Evolutionary conservation across 208 protist genomes (phyloP), one percentile per base, ranked within the genome.

Genomic region (Leishmania arabica): DNA sequence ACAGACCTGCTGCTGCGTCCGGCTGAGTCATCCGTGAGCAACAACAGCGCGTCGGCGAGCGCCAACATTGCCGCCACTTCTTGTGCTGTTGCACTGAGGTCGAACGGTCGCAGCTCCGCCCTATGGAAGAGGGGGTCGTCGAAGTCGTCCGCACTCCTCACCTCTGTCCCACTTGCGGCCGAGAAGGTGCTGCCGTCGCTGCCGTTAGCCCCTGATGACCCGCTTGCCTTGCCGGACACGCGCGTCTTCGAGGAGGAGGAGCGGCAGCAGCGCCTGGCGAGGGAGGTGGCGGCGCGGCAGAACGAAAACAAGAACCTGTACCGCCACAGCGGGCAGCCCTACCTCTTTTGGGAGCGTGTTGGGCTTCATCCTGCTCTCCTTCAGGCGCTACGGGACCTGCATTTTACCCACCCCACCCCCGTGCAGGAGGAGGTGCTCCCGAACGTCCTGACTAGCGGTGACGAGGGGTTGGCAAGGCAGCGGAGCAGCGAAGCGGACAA

Each of bases 341-440:
- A 97, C 79, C 53, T 96, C 0, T 95, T 97, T 78, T 98, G 95
- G 93, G 89, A 96, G 79, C 91, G 93, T 31, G 82, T 95, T 9
- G 92, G 90, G 34, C 78, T 98, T 27, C 89, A 96, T 80, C 91
- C 90, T 17, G 80, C 83, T 1, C 84, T 98, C 42, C 80, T 95
- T 37, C 78, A 87, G 77, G 95, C 93, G 8, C 80, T 98, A 75
- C 88, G 88, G 21, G 78, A 78, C 51, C 87, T 96, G 88, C 86
- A 88, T 54, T 98, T 98, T 76, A 90, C 89, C 13, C 92, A 97
- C 75, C 93, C 95, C 15, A 98, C 95, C 2, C 93, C 95, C 1
- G 91, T 96, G 42, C 95, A 98, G 82, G 90, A 96, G 81, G 88
- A 93, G 84, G 92, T 96, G 78, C 90, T 98, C 40, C 86, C 92